Evolutionary conservation across 306 rosid genomes (phyloP), one percentile per base, ranked within the genome.

Genomic region (Senna tora): DNA sequence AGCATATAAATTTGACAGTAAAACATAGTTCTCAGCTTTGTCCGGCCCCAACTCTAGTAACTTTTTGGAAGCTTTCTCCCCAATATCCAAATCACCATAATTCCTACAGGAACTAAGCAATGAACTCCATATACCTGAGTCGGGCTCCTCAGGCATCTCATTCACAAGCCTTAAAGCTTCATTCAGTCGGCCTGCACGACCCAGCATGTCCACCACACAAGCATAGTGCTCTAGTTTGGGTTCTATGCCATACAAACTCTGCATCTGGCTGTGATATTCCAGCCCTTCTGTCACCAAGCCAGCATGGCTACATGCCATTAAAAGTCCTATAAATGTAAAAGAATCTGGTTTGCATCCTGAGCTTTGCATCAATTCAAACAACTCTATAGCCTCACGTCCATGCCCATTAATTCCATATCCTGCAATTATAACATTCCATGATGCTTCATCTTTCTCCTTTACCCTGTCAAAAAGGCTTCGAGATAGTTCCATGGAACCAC

Each of bases 401-500:
- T 75, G 78, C 58, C 96, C 98, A 49, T 92, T 84, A 81, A 92
- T 77, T 65, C 96, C 98, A 77, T 83, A 85, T 55, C 96, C 98
- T 51, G 86, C 59, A 69, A 92, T 92, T 65, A 88, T 67, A 52
- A 77, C 98, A 78, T 92, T 90, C 95, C 96, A 90, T 41, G 87
- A 74, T 8, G 85, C 93, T 39, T 76, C 86, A 58, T 80, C 88
- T 79, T 87, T 88, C 56, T 77, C 60, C 12, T 47, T 59, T 62
- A 84, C 45, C 47, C 86, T 30, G 67, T 87, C 76, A 63, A 92
- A 90, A 39, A 87, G 81, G 67, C 51, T 64, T 47, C 72, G 84
- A 67, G 95, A 81, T 75, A 75, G 90, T 74, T 84, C 85, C 57
- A 84, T 80, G 86, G 91, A 85, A 64, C 98, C 96, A 66, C 86